A percentile compares a stretch with the other conserved stretches of the same genome.
These are phyloP conservation scores for Xylariaceae sp. DNA, from an alignment of 2,329 filamentous ascomycete species.

Conservation along the genomic window DNA sequence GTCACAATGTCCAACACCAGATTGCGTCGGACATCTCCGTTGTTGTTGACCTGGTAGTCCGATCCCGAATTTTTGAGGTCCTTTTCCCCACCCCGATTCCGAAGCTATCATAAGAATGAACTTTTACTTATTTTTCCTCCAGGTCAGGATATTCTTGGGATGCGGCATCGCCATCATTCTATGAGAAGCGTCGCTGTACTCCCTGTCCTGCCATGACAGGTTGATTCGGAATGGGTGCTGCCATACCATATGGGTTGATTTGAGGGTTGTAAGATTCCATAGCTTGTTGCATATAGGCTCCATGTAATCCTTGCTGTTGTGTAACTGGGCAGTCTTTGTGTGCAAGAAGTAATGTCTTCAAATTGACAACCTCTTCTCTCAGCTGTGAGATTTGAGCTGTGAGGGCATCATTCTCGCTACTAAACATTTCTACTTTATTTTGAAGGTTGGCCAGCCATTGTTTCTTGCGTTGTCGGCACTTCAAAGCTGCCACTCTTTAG, in stretches of 20 bases:
- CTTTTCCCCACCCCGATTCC: constrained; percentile 5
- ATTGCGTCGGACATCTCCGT: constrained; percentile 1
- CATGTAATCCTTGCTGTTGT: constrained; percentile 78
- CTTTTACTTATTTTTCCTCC: background rate
- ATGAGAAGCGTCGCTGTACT: constrained; percentile 63
- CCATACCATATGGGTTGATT: constrained; percentile 67
- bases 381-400: constrained; percentile 82
- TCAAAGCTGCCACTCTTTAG: constrained; percentile 88
- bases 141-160: constrained; percentile 17
- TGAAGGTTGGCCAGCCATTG: constrained; percentile 97
- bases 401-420: constrained; percentile 87
- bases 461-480: constrained; percentile 98
- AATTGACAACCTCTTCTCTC: constrained; percentile 89
- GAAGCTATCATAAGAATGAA: background rate
- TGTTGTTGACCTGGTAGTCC: background rate
- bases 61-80: constrained; percentile 15
- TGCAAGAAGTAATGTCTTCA: constrained; percentile 89
- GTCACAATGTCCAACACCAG: constrained; percentile 24
- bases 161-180: constrained; percentile 40
- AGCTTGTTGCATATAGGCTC: constrained; percentile 60
- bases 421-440: constrained; percentile 91
- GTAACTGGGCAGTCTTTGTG: constrained; percentile 97
- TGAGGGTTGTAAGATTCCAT: constrained; percentile 61
- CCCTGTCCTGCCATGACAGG: constrained; percentile 62
- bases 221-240: constrained; percentile 56